phyloP scores from a whole-genome alignment of 2,329 filamentous ascomycete species.

The Clarireedia hainanense region DNA sequence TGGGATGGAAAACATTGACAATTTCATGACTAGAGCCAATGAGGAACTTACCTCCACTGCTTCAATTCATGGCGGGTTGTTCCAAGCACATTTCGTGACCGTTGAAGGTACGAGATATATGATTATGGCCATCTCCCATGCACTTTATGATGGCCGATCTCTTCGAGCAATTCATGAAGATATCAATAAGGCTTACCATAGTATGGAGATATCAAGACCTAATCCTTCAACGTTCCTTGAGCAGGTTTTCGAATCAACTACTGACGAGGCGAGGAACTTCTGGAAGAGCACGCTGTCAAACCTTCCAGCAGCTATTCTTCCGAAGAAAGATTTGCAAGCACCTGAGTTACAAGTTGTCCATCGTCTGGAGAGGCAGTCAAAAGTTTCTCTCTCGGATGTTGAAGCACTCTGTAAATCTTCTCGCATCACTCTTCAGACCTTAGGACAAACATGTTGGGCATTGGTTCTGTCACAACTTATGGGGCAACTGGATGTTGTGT shows the following conservation, averaged over 20 bases:
- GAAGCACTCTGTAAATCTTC: constrained; percentile 55
- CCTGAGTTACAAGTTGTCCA: constrained; percentile 21
- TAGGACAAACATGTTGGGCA: constrained; percentile 72
- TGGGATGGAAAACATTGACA: constrained; percentile 15
- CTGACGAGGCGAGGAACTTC: constrained; percentile 47
- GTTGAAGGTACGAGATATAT: constrained; percentile 34
- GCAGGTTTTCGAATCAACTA: constrained; percentile 31
- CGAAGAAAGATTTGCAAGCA: constrained; percentile 21
- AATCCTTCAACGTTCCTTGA: constrained; percentile 47
- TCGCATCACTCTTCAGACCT: constrained; percentile 65
- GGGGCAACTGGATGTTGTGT: constrained; percentile 64
- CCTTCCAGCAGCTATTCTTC: constrained; percentile 35
- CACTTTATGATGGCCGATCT: constrained; percentile 86
- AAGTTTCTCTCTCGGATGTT: constrained; percentile 35
- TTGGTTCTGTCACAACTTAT: constrained; percentile 57
- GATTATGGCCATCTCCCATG: constrained; percentile 71
- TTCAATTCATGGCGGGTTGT: constrained; percentile 30
- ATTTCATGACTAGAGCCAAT: constrained; percentile 35
- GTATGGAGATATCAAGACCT: constrained; percentile 30
- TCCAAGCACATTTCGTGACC: constrained; percentile 41
- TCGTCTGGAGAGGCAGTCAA: constrained; percentile 40
- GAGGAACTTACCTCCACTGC: constrained; percentile 33
- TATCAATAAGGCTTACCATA: constrained; percentile 56
- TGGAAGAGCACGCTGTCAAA: constrained; percentile 64
- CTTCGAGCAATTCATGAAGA: constrained; percentile 66